Conservation (phyloP, 768 basidiomycete genomes). For the Pleurotus cornucopiae region DNA sequence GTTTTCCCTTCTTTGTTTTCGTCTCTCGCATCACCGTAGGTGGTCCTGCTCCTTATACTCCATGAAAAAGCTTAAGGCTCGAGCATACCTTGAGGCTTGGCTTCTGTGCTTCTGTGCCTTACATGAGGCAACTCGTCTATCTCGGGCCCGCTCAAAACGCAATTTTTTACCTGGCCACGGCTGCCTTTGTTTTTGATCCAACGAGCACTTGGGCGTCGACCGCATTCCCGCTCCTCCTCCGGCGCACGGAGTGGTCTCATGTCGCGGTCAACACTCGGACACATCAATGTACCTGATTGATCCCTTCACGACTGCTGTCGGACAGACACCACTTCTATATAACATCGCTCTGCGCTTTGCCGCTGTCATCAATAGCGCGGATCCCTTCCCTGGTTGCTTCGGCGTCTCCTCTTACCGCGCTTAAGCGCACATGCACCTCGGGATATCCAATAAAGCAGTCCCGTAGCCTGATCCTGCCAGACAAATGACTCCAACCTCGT, state of each 20-base stretch:
- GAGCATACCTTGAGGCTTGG: not conserved
- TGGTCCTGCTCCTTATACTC: no score
- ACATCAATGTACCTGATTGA: not conserved
- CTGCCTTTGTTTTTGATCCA: not conserved
- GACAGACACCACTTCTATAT: not conserved
- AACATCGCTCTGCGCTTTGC: not conserved
- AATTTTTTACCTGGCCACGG: not conserved
- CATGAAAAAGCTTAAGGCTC: no score
- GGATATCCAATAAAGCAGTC: not conserved
- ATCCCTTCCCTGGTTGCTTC: conserved; percentile 6
- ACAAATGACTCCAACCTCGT: not conserved
- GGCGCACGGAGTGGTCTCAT: not conserved
- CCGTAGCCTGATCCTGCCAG: not conserved
- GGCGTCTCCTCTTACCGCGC: not conserved
- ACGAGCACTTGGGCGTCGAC: not conserved
- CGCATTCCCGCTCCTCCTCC: no score
- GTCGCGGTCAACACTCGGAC: not conserved
- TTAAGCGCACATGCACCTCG: not conserved
- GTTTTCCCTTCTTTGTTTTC: no score
- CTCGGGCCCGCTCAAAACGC: not conserved
- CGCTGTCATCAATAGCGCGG: conserved; percentile 1
- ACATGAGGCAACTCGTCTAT: not conserved
- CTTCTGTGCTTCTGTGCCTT: conserved; percentile 4
- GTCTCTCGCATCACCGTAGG: no score
- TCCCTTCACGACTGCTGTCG: not conserved